These are phyloP conservation scores for Chrysanthemum seticuspe DNA, from an alignment of 129 eudicot genomes.

Conservation along the genomic window DNA sequence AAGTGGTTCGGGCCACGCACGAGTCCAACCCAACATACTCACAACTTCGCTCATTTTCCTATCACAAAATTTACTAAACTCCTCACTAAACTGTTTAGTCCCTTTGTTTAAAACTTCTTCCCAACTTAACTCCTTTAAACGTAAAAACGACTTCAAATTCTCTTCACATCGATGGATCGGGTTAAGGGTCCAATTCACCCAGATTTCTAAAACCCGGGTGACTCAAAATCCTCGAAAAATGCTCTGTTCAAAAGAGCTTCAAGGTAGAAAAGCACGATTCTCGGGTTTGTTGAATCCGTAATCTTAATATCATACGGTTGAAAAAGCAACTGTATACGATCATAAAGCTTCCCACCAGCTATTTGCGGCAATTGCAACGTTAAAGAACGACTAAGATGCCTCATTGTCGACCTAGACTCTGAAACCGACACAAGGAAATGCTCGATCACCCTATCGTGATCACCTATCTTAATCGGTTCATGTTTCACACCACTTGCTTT, in stretches of 20 bases:
- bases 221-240: constrained; percentile 65
- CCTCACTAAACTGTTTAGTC: constrained; percentile 81
- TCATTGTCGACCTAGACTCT: constrained; percentile 59
- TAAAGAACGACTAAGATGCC: constrained; percentile 61
- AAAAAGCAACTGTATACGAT: constrained; percentile 48
- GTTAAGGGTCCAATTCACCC: constrained; percentile 46
- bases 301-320: constrained; percentile 70
- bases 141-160: constrained; percentile 50
- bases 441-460: constrained; percentile 62
- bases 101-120: constrained; percentile 88
- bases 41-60: constrained; percentile 95
- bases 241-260: constrained; percentile 74
- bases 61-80: constrained; percentile 87
- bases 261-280: constrained; percentile 47
- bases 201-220: constrained; percentile 54
- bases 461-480: constrained; percentile 37
- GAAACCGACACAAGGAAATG: constrained; percentile 69
- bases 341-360: constrained; percentile 58
- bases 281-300: constrained; percentile 59
- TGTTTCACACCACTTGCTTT: constrained; percentile 29
- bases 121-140: constrained; percentile 68
- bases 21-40: constrained; percentile 83
- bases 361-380: constrained; percentile 62
- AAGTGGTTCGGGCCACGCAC: constrained; percentile 92
- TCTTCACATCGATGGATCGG: constrained; percentile 71